Percentiles rank a stretch among this genome's conserved stretches.
Conservation (phyloP, 1,139 yeast genomes). For the Candida gigantensis region DNA sequence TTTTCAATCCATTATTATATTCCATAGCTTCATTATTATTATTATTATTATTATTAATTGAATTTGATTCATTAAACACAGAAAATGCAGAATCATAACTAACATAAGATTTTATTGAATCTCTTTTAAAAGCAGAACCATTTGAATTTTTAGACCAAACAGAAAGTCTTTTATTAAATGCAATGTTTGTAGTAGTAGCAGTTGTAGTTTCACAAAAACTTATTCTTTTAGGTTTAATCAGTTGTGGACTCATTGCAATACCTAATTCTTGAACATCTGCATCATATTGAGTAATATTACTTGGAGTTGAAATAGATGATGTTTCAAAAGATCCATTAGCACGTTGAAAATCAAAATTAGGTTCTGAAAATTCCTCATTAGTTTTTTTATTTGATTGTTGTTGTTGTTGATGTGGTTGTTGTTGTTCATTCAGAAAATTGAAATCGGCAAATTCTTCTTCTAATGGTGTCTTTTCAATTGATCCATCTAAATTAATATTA, state of each 20-base stretch:
- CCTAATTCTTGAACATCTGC: conserved; percentile 49
- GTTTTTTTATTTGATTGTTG: conserved; percentile 1
- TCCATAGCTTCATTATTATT: conserved; percentile 7
- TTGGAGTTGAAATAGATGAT: conserved; percentile 41
- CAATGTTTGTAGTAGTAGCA: conserved; percentile 15
- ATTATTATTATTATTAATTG: conserved; percentile 9
- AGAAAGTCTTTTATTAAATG: conserved; percentile 24
- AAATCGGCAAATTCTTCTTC: conserved; percentile 13
- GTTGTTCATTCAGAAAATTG: conserved; percentile 8
- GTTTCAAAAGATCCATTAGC: conserved; percentile 23
- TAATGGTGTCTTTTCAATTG: conserved; percentile 8
- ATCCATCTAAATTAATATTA: conserved; percentile 26
- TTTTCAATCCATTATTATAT: conserved; percentile 28
- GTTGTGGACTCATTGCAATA: conserved; percentile 46
- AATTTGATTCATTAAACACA: conserved; percentile 27
- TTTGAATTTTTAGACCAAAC: conserved; percentile 17
- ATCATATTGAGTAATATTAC: conserved; percentile 43
- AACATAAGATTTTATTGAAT: conserved; percentile 50
- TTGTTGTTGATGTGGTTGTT: not conserved
- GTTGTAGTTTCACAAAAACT: conserved; percentile 29
- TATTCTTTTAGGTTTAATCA: conserved; percentile 21
- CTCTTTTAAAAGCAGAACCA: conserved; percentile 31
- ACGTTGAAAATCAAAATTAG: conserved; percentile 17
- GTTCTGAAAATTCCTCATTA: conserved; percentile 11
- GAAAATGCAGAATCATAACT: conserved; percentile 60